A percentile compares a stretch with the other conserved stretches of the same genome.
These are phyloP conservation scores for Colletotrichum tabaci DNA, from an alignment of 2,329 filamentous ascomycete species.

Conservation along the genomic window DNA sequence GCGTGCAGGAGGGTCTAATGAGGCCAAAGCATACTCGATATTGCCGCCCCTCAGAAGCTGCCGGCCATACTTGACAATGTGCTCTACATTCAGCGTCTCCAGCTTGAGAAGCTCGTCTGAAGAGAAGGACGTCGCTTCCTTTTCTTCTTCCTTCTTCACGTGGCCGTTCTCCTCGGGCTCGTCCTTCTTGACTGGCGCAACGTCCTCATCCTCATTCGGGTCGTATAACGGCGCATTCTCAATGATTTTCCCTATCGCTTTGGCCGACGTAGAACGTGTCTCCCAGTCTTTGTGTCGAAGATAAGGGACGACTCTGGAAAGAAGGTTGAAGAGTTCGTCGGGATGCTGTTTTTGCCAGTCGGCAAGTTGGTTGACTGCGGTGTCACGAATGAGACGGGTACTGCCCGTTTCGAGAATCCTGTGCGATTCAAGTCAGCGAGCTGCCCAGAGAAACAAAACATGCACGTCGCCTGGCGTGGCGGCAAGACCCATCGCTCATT, in stretches of 20 bases:
- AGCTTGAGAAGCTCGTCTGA: constrained; percentile 79
- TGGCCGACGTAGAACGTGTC: constrained; percentile 91
- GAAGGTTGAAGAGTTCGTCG: constrained; percentile 95
- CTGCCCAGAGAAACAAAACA: neutral
- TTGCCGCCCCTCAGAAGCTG: constrained; percentile 88
- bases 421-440: constrained; percentile 43
- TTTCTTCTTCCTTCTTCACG: constrained; percentile 75
- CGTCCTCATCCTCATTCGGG: constrained; percentile 82
- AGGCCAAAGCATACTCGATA: constrained; percentile 87
- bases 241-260: constrained; percentile 94
- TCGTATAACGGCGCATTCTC: constrained; percentile 90
- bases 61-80: constrained; percentile 87
- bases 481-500: neutral
- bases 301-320: constrained; percentile 95
- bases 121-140: constrained; percentile 57
- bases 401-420: constrained; percentile 98
- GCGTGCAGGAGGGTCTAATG: constrained; percentile 84
- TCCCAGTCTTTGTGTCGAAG: constrained; percentile 97
- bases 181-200: constrained; percentile 60
- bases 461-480: neutral
- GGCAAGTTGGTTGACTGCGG: constrained; percentile 94
- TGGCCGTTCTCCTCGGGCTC: constrained; percentile 57
- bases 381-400: constrained; percentile 95
- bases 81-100: constrained; percentile 81
- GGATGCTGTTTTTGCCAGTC: constrained; percentile 99